phyloP scores from a whole-genome alignment of 108 stramenopile species.

The Nitzschia palea region DNA sequence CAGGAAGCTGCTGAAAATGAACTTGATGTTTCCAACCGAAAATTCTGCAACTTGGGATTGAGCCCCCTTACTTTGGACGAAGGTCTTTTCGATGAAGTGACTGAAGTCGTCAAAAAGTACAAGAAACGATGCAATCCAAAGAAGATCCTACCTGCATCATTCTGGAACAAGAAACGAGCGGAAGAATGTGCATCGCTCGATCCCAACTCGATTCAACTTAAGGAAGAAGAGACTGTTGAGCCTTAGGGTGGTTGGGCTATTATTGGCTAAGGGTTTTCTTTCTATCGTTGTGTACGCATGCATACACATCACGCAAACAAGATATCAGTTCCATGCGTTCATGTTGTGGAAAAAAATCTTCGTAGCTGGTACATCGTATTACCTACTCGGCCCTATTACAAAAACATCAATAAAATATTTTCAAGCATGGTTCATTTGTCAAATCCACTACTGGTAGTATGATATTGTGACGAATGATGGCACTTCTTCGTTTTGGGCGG shows the following conservation, averaged over 20 bases:
- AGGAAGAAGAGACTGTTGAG: conserved; percentile 20
- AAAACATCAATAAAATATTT: too few relatives aligned
- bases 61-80: conserved; percentile 91
- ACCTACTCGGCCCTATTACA: too few relatives aligned
- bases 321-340: too few relatives aligned
- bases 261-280: too few relatives aligned
- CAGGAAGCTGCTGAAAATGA: conserved; percentile 98
- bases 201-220: conserved; percentile 68
- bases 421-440: too few relatives aligned
- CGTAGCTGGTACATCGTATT: too few relatives aligned
- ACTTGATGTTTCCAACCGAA: conserved; percentile 93
- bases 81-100: conserved; percentile 92
- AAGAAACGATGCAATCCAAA: conserved; percentile 88
- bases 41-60: conserved; percentile 94
- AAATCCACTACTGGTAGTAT: too few relatives aligned
- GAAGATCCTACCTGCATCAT: conserved; percentile 93
- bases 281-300: too few relatives aligned
- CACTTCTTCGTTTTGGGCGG: too few relatives aligned
- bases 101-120: conserved; percentile 93
- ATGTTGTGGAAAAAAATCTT: too few relatives aligned
- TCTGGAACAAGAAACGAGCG: conserved; percentile 95
- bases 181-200: conserved; percentile 80
- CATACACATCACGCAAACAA: too few relatives aligned
- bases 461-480: too few relatives aligned
- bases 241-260: conserved; percentile 6